Conservation (phyloP, 2,329 filamentous ascomycete species). For the Colletotrichum destructivum region DNA sequence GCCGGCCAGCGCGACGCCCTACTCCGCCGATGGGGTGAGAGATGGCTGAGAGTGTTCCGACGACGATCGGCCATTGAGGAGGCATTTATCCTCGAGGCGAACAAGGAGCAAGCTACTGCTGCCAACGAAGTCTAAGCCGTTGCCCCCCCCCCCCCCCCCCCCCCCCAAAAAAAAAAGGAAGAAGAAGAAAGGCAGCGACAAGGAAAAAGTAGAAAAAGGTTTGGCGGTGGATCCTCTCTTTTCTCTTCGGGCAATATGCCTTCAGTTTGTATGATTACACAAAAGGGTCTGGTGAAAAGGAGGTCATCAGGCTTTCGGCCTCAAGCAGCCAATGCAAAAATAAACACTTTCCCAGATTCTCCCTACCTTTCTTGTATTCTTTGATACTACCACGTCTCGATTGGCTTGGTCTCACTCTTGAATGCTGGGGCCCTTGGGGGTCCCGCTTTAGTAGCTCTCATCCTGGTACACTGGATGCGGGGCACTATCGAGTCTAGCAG, state of each 20-base stretch:
- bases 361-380: background rate
- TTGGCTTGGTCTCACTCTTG: no score
- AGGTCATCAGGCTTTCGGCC: background rate
- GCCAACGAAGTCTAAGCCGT: constrained; percentile 25
- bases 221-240: background rate
- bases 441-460: constrained; percentile 12
- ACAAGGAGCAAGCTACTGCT: constrained; percentile 42
- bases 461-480: constrained; percentile 27
- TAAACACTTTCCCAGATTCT: background rate
- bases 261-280: constrained; percentile 27
- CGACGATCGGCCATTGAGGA: constrained; percentile 90
- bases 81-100: constrained; percentile 65
- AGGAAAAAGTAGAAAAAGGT: no score
- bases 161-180: no score
- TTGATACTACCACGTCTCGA: no score
- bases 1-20: constrained; percentile 73
- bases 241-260: background rate
- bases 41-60: constrained; percentile 89
- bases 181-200: no score
- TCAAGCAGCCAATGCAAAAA: background rate
- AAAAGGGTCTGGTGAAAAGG: constrained; percentile 4
- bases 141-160: no score
- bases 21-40: constrained; percentile 83
- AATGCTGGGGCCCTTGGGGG: background rate
- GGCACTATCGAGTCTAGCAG: constrained; percentile 31